Conservation (phyloP, 1,139 yeast species). For the Debaryomycetaceae sp. region DNA sequence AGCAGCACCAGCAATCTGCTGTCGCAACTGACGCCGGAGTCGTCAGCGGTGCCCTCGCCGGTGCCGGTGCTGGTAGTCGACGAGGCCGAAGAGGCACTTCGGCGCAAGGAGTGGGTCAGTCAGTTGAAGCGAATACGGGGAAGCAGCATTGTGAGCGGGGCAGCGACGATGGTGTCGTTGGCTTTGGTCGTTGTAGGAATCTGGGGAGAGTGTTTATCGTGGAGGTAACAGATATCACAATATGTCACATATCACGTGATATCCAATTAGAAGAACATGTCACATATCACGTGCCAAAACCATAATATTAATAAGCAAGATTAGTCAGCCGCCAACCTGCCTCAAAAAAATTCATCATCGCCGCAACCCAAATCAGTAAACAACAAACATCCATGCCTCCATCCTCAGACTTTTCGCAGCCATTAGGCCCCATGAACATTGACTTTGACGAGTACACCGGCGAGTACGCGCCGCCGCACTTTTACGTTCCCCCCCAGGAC, state of each 20-base stretch:
- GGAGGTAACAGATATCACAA: too few relatives aligned
- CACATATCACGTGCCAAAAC: too few relatives aligned
- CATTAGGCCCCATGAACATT: background rate
- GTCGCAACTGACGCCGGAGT: conserved; percentile 16
- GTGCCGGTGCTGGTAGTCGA: conserved; percentile 18
- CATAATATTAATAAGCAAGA: too few relatives aligned
- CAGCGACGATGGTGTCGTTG: conserved; percentile 32
- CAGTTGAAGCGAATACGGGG: conserved; percentile 20
- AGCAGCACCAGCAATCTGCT: conserved; percentile 8
- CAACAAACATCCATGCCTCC: conserved; percentile 5
- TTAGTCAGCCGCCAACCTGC: too few relatives aligned
- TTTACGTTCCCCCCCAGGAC: conserved; percentile 14
- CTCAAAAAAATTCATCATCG: too few relatives aligned
- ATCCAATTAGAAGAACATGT: too few relatives aligned
- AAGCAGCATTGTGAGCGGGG: conserved; percentile 24
- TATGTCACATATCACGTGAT: too few relatives aligned
- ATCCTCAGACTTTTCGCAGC: background rate
- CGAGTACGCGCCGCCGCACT: conserved; percentile 6
- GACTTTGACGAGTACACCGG: background rate
- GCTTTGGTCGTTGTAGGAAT: conserved; percentile 36
- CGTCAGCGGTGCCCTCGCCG: conserved; percentile 17
- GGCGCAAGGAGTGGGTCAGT: conserved; percentile 26
- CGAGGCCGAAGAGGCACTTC: conserved; percentile 31
- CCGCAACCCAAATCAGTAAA: too few relatives aligned
- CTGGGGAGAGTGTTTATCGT: too few relatives aligned